phyloP scores from a whole-genome alignment of 768 basidiomycete species.

The Russula virescens region DNA sequence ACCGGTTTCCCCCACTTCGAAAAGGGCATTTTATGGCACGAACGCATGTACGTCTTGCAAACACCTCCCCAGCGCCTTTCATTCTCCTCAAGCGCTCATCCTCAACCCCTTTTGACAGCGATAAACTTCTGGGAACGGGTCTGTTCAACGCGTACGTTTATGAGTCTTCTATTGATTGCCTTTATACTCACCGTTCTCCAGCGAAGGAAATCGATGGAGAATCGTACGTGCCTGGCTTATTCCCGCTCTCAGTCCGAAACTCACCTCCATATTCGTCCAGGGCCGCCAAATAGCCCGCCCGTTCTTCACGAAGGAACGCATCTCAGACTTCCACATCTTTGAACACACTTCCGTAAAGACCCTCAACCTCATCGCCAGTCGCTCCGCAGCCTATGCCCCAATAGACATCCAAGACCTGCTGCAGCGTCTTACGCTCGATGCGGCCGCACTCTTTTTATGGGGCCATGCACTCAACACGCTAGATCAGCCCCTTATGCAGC shows the following conservation, averaged over 20 bases:
- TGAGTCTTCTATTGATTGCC: slow-evolving; percentile 11
- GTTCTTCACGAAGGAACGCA: slow-evolving; percentile 34
- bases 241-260: slow-evolving; percentile 3
- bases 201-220: slow-evolving; percentile 22
- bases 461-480: slow-evolving; percentile 40
- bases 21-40: slow-evolving; percentile 23
- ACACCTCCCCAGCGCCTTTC: neutral
- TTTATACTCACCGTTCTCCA: slow-evolving; percentile 14
- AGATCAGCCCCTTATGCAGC: slow-evolving; percentile 34
- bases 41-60: slow-evolving; percentile 20
- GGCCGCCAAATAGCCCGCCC: slow-evolving; percentile 35
- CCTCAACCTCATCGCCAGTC: slow-evolving; percentile 18
- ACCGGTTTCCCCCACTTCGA: slow-evolving; percentile 24
- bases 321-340: slow-evolving; percentile 34
- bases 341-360: slow-evolving; percentile 29
- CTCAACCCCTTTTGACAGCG: slow-evolving; percentile 7
- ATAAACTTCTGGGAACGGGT: slow-evolving; percentile 42
- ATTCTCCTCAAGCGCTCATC: neutral
- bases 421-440: slow-evolving; percentile 46
- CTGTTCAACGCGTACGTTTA: slow-evolving; percentile 50
- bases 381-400: neutral
- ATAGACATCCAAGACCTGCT: slow-evolving; percentile 36
- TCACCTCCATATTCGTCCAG: slow-evolving; percentile 13
- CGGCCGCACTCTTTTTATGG: slow-evolving; percentile 51
- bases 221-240: slow-evolving; percentile 11